Evolutionary conservation across 306 rosid genomes (phyloP), one percentile per base, ranked within the genome.

Genomic region (Quercus gilva): DNA sequence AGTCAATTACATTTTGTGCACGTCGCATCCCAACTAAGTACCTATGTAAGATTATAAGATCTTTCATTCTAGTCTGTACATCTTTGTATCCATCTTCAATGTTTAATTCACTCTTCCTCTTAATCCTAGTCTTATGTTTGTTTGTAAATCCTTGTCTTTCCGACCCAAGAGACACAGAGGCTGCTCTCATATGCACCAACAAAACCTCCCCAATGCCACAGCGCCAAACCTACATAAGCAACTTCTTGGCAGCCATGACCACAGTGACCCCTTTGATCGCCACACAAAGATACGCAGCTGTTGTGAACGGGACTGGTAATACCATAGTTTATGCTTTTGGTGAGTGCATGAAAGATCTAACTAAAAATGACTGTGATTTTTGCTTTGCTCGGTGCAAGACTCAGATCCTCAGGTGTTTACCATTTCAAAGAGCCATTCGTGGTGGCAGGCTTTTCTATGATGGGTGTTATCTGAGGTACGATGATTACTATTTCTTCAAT

Each of bases 341-440:
- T 0, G 85, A 89, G 90, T 92, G 97, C 86, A 86, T 92, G 93
- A 82, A 29, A 15, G 94, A 92, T 77, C 90, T 92, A 19, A 73
- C 90, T 1, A 83, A 64, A 26, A 5, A 71, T 3, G 97, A 92
- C 45, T 92, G 97, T 78, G 64, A 90, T 80, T 18, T 90, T 58
- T 92, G 97, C 80, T 76, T 87, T 14, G 95, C 92, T 1, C 88
- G 72, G 86, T 81, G 90, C 88, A 92, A 92, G 80, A 85, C 88
- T 19, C 92, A 83, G 83, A 65, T 90, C 33, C 80, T 85, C 1
- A 49, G 68, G 10, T 92, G 97, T 79, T 83, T 86, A n/a, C 94
- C 93, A 0, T 92, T 88, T 78, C 93, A 86, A 69, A 87, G 31
- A 57, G 93, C 79, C 14, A 82, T 79, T 55, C 90, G 79, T 3